phyloP scores from a whole-genome alignment of 1,284 basidiomycete genomes.

The Moesziomyces sp. region DNA sequence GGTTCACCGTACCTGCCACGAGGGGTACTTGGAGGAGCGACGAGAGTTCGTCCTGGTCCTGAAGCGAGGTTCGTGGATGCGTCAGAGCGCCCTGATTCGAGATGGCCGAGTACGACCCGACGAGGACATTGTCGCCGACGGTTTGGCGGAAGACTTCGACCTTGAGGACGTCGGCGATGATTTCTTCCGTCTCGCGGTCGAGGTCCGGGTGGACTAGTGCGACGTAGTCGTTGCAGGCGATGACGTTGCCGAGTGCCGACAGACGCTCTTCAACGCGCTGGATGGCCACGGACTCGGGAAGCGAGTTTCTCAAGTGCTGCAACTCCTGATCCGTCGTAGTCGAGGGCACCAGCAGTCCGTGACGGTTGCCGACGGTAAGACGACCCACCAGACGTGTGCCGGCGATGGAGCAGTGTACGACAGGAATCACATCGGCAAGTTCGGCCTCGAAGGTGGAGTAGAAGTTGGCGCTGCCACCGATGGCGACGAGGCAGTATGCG shows the following conservation, averaged over 20 bases:
- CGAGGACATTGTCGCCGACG: conserved; percentile 93
- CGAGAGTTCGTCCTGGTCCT: conserved; percentile 97
- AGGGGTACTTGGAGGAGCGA: conserved; percentile 93
- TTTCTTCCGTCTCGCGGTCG: conserved; percentile 98
- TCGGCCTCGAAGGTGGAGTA: conserved; percentile 97
- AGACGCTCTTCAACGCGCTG: conserved; percentile 97
- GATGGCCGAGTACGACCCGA: conserved; percentile 93
- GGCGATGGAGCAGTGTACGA: conserved; percentile 95
- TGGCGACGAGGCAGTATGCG: conserved; percentile 74
- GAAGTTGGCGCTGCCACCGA: conserved; percentile 96
- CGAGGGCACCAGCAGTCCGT: conserved; percentile 93
- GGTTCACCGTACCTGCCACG: conserved; percentile 97
- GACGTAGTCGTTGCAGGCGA: conserved; percentile 84
- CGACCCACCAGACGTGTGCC: conserved; percentile 95
- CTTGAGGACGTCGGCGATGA: conserved; percentile 98
- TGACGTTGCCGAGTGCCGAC: conserved; percentile 96
- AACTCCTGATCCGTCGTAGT: conserved; percentile 98
- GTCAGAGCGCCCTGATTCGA: conserved; percentile 97
- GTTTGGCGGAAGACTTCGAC: conserved; percentile 99
- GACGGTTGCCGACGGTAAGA: conserved; percentile 85
- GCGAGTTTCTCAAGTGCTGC: conserved; percentile 95
- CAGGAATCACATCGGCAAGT: conserved; percentile 90
- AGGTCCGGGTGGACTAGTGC: conserved; percentile 78
- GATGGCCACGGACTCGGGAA: conserved; percentile 89
- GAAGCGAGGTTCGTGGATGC: conserved; percentile 94